These are phyloP conservation scores for Rubia tinctorum DNA, from an alignment of 305 asterid genomes.

Conservation along the genomic window DNA sequence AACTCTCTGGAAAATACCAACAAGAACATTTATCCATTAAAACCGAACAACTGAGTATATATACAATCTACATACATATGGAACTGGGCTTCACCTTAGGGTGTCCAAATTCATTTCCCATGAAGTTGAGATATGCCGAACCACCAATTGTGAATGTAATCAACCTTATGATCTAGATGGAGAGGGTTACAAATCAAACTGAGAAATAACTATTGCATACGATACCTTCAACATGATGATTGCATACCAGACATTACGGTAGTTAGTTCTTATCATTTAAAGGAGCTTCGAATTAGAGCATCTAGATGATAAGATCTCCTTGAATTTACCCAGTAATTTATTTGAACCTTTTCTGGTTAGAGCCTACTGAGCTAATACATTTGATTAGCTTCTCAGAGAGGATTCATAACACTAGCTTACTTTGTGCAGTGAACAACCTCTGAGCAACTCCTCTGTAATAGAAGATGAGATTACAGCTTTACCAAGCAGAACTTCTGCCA, in stretches of 20 bases:
- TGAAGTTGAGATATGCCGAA: conserved; percentile 86
- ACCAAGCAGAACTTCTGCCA: conserved; percentile 88
- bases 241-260: background rate
- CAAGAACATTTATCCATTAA: conserved; percentile 16
- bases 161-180: conserved; percentile 81
- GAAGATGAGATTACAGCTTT: conserved; percentile 32
- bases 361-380: background rate
- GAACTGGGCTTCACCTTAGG: conserved; percentile 58
- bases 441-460: conserved; percentile 49
- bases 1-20: conserved; percentile 55
- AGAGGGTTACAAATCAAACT: conserved; percentile 18
- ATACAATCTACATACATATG: conserved; percentile 2
- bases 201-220: background rate
- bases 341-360: background rate
- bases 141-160: conserved; percentile 92
- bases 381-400: background rate
- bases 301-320: too few species aligned
- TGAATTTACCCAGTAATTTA: too few species aligned
- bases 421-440: conserved; percentile 88
- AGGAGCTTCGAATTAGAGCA: background rate
- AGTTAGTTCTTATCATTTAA: background rate
- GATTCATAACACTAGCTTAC: conserved; percentile 30
- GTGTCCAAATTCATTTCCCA: conserved; percentile 98
- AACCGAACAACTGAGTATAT: background rate
- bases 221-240: background rate